Percentiles rank a stretch among this genome's conserved stretches.
phyloP scores from a whole-genome alignment of 768 basidiomycete genomes.

The Steccherinum ochraceum region DNA sequence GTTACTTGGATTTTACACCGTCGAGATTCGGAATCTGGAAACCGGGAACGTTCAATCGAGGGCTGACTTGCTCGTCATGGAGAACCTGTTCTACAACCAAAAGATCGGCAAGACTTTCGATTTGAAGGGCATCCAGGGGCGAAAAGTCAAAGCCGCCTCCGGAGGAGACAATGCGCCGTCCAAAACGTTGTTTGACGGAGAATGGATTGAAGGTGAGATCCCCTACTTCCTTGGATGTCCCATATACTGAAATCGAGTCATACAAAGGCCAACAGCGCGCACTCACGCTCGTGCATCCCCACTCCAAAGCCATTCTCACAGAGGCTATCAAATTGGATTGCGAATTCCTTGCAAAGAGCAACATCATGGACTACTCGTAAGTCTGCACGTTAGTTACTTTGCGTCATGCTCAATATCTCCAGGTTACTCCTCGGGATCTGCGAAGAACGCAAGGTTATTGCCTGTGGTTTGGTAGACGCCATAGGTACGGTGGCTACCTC shows the following conservation, averaged over 20 bases:
- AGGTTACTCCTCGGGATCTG: slow-evolving; percentile 74
- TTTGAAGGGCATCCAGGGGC: slow-evolving; percentile 76
- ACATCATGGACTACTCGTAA: slow-evolving; percentile 86
- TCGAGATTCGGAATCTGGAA: slow-evolving; percentile 71
- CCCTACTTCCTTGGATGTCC: neutral
- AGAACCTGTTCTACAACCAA: slow-evolving; percentile 73
- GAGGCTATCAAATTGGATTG: slow-evolving; percentile 67
- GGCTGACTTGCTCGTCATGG: slow-evolving; percentile 78
- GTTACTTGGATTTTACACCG: slow-evolving; percentile 74
- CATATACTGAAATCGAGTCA: neutral
- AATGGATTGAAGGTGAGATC: slow-evolving; percentile 71
- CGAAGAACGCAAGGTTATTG: slow-evolving; percentile 56
- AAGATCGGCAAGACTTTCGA: slow-evolving; percentile 69
- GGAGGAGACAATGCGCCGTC: slow-evolving; percentile 28
- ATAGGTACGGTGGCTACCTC: slow-evolving; percentile 41
- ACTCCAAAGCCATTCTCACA: slow-evolving; percentile 65
- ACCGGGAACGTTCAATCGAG: slow-evolving; percentile 57
- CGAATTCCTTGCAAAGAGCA: slow-evolving; percentile 66
- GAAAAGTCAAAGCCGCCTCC: slow-evolving; percentile 52
- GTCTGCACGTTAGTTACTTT: slow-evolving; percentile 20
- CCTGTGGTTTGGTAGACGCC: slow-evolving; percentile 78
- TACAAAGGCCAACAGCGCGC: slow-evolving; percentile 55
- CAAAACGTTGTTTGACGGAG: slow-evolving; percentile 71
- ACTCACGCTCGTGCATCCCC: slow-evolving; percentile 58
- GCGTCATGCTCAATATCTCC: neutral